Conservation (phyloP, 108 stramenopile genomes). For the Discostella pseudostelligera region DNA sequence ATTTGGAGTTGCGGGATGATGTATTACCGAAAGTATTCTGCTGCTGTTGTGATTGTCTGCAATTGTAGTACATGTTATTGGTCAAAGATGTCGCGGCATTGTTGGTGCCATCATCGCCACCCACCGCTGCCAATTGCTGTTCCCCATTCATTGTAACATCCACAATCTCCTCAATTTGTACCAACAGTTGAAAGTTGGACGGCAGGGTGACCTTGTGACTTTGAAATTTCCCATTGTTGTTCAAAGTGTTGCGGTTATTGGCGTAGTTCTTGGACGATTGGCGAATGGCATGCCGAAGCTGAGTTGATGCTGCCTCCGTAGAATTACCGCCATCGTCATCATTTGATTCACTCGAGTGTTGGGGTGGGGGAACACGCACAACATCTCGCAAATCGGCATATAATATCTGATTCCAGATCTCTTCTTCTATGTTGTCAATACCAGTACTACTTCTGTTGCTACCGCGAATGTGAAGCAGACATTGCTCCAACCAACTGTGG, state of each 20-base stretch:
- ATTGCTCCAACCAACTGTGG: slow-evolving; percentile 23
- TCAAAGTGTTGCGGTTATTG: slow-evolving; percentile 1
- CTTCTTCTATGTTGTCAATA: slow-evolving; percentile 25
- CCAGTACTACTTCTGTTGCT: background rate
- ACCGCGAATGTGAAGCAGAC: slow-evolving; percentile 19
- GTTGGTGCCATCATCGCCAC: slow-evolving; percentile 6
- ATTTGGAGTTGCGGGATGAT: slow-evolving; percentile 18
- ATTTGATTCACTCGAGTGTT: background rate
- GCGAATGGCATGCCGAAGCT: slow-evolving; percentile 40
- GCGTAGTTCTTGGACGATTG: slow-evolving; percentile 17
- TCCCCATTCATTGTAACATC: slow-evolving; percentile 57
- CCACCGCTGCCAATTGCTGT: slow-evolving; percentile 32
- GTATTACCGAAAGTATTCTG: background rate
- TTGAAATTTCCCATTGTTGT: background rate
- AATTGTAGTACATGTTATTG: slow-evolving; percentile 16
- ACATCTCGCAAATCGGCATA: slow-evolving; percentile 78
- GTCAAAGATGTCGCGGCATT: slow-evolving; percentile 18
- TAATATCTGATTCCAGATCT: slow-evolving; percentile 57
- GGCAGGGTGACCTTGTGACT: slow-evolving; percentile 34
- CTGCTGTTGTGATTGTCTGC: slow-evolving; percentile 17
- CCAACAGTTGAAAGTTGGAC: slow-evolving; percentile 45
- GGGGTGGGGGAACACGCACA: slow-evolving; percentile 40
- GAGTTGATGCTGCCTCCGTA: slow-evolving; percentile 7
- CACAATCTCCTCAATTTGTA: slow-evolving; percentile 73
- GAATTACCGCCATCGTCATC: background rate